Conservation (phyloP, 768 basidiomycete species). For the Tricholoma hemisulphureum region DNA sequence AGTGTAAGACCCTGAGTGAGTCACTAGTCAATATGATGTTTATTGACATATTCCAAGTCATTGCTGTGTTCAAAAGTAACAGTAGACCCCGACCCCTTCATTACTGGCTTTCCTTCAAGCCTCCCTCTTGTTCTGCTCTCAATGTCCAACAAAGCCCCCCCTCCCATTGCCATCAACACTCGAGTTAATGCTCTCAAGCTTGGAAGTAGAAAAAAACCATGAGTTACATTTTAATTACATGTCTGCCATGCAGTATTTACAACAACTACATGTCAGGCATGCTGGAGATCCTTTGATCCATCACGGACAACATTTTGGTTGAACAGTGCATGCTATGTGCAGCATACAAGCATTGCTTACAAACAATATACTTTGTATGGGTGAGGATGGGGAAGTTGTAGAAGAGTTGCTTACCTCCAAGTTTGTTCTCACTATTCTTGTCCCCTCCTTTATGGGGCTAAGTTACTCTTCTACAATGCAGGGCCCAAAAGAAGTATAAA, state of each 20-base stretch:
- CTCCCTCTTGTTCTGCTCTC: neutral
- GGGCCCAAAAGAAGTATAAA: neutral
- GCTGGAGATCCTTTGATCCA: slow-evolving; percentile 14
- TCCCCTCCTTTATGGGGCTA: neutral
- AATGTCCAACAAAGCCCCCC: neutral
- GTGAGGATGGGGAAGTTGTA: neutral
- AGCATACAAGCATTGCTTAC: slow-evolving; percentile 15
- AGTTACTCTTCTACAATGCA: neutral
- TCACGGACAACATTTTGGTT: slow-evolving; percentile 19
- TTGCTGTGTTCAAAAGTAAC: too few relatives aligned
- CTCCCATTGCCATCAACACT: neutral
- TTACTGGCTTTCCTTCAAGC: neutral
- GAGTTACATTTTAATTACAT: neutral
- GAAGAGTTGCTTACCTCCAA: neutral
- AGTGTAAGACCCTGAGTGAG: too few relatives aligned
- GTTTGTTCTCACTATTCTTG: neutral
- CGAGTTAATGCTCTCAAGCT: neutral
- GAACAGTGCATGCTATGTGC: slow-evolving; percentile 11
- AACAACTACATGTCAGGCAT: neutral
- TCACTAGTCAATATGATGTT: neutral
- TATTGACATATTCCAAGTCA: neutral
- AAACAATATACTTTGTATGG: slow-evolving; percentile 8
- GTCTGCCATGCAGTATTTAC: neutral
- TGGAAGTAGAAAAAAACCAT: neutral
- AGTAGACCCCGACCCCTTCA: too few relatives aligned